Evolutionary conservation across 176 grass and related monocot species (phyloP), one percentile per base, ranked within the genome.

Genomic region (Eragrostis curvula): DNA sequence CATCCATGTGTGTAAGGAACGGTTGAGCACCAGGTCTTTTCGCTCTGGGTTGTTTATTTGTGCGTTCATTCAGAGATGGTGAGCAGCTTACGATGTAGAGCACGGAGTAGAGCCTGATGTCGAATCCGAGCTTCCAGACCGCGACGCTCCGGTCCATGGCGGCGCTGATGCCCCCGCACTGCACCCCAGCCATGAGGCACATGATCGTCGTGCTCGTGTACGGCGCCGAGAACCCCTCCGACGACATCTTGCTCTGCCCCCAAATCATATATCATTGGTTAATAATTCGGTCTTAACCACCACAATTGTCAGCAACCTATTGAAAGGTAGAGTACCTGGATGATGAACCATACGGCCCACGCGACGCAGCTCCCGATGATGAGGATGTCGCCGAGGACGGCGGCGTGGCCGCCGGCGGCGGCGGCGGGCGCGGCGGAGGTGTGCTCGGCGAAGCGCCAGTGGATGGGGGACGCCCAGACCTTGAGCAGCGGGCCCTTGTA

Each of bases 21-120:
- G n/a, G n/a, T 3, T 12, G 1, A 5, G 3, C n/a, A n/a, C n/a
- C n/a, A n/a, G 3, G 6, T 27, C 14, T 25, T 14, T 62, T 27
- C 14, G 5, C 0, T 50, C 2, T 16, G 2, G 6, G 51, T 21
- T 5, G 5, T 8, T 71, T 1, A 6, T 68, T 44, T 23, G 11
- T 45, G 24, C 10, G 21, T 14, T 16, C 14, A 15, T 49, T 27
- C n/a, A n/a, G n/a, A n/a, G n/a, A n/a, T n/a, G n/a, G n/a, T n/a
- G n/a, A n/a, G n/a, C n/a, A n/a, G n/a, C n/a, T n/a, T n/a, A 98
- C 96, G 45, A 85, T 82, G 85, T 98, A 98, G 72, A 98, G 74
- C 18, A 74, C 83, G 21, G 92, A 75, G 43, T 79, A 86, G 5
- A 98, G 92, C 46, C 92, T 80, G 71, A 98, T 95, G 92, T 91